Conservation (phyloP, 2,329 filamentous ascomycete species). For the Apiospora hydei region DNA sequence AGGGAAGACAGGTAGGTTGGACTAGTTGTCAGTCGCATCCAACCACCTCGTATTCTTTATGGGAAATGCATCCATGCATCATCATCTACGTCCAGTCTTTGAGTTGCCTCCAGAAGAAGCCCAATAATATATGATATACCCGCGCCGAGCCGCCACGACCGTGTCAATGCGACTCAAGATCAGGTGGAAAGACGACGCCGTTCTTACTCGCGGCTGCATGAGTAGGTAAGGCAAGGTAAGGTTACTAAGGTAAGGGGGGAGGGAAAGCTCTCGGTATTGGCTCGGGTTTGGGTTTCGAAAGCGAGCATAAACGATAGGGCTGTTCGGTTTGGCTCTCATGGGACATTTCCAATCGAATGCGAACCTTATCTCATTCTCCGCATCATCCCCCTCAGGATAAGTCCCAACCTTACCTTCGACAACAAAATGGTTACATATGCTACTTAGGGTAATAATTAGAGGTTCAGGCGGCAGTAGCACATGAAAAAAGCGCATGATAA, state of each 20-base stretch:
- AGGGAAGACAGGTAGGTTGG: not conserved
- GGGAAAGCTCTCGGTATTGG: not conserved
- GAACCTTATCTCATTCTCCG: not conserved
- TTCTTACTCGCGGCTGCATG: conserved; percentile 2
- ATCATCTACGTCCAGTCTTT: not conserved
- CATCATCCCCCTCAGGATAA: not conserved
- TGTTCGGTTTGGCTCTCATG: not conserved
- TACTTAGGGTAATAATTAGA: not conserved
- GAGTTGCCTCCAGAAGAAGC: not conserved
- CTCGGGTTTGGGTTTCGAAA: not conserved
- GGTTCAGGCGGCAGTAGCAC: not conserved
- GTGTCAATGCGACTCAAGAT: conserved; percentile 12
- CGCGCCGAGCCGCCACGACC: not conserved
- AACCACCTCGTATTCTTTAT: not conserved
- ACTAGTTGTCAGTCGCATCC: not conserved
- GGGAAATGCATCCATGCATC: not conserved
- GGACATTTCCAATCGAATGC: not conserved
- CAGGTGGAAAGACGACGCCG: not conserved
- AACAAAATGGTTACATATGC: not conserved
- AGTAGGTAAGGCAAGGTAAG: too few species aligned
- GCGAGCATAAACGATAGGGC: not conserved
- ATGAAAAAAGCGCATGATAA: not conserved
- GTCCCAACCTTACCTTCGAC: not conserved
- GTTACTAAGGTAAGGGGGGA: not conserved
- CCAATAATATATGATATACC: not conserved